These are phyloP conservation scores for Zygotorulaspora sp. DNA, from an alignment of 805 yeast genomes.

Conservation along the genomic window DNA sequence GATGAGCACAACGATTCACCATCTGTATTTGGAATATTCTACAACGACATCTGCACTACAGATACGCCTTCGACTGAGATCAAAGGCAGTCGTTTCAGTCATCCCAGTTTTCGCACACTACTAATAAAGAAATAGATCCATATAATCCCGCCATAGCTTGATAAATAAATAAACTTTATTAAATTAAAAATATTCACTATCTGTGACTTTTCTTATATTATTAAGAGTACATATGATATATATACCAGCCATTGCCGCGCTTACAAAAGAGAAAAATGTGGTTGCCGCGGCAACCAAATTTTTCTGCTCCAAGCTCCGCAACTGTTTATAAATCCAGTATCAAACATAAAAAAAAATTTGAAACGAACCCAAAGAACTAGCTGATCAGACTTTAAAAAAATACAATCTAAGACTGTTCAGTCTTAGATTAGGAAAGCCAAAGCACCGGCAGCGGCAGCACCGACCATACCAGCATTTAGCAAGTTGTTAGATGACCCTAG, in stretches of 20 bases:
- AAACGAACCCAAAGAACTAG: slow-evolving; percentile 2
- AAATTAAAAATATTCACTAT: too few species aligned
- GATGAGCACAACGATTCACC: slow-evolving; percentile 29
- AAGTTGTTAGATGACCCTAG: slow-evolving; percentile 20
- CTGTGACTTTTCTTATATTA: too few species aligned
- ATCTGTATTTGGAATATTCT: slow-evolving; percentile 32
- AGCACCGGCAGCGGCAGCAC: slow-evolving; percentile 33
- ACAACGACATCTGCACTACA: slow-evolving; percentile 32
- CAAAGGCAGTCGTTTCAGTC: slow-evolving; percentile 9
- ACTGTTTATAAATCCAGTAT: slow-evolving; percentile 1
- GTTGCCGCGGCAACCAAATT: too few species aligned
- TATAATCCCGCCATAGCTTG: too few species aligned
- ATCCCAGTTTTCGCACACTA: slow-evolving; percentile 9
- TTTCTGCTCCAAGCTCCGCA: not conserved
- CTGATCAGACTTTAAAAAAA: too few species aligned
- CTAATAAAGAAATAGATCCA: slow-evolving; percentile 3
- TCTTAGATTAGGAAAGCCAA: slow-evolving; percentile 26
- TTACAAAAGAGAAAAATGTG: too few species aligned
- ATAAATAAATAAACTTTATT: too few species aligned
- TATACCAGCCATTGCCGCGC: too few species aligned
- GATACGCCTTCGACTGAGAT: too few species aligned
- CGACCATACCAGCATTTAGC: slow-evolving; percentile 21
- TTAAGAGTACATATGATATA: slow-evolving; percentile 3
- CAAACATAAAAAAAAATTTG: not conserved
- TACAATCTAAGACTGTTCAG: too few species aligned